A percentile compares a stretch with the other conserved stretches of the same genome.
Evolutionary conservation across 495 filamentous ascomycete species (phyloP).

Genomic region (Penicillium angulare): DNA sequence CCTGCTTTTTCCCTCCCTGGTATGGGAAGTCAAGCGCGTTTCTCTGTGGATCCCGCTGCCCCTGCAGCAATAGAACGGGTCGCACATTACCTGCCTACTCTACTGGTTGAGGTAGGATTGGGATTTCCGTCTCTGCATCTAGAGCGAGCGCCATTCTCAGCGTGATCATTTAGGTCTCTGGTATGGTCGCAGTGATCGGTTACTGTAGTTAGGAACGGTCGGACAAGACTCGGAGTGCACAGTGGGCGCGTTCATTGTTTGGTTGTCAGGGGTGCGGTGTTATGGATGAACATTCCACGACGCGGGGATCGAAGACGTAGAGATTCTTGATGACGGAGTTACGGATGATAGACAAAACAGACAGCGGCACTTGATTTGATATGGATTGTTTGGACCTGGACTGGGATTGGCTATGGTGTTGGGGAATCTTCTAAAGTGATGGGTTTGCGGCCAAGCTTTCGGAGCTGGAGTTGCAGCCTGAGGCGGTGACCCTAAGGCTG

Average conservation of each 20-base stretch:
- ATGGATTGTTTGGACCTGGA: no score
- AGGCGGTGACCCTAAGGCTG: no score
- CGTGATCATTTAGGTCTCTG: background rate
- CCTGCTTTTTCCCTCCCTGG: constrained; percentile 3
- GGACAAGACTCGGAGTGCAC: background rate
- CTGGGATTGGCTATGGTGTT: no score
- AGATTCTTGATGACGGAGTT: constrained; percentile 10
- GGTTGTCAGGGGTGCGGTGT: constrained; percentile 19
- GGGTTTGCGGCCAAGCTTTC: no score
- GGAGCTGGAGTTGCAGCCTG: no score
- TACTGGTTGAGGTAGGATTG: no score
- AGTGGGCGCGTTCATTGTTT: background rate
- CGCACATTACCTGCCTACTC: no score
- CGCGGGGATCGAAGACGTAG: background rate
- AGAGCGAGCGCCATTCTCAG: background rate
- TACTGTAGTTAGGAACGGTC: background rate
- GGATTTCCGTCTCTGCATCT: background rate
- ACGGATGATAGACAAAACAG: background rate
- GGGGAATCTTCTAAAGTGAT: no score
- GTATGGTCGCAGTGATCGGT: background rate
- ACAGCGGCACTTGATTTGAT: no score
- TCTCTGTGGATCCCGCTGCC: background rate
- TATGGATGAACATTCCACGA: constrained; percentile 24
- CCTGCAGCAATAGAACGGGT: background rate
- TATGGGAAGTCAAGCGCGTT: constrained; percentile 9